These are phyloP conservation scores for Penicillium goetzii DNA, from an alignment of 495 filamentous ascomycete genomes.

Conservation along the genomic window DNA sequence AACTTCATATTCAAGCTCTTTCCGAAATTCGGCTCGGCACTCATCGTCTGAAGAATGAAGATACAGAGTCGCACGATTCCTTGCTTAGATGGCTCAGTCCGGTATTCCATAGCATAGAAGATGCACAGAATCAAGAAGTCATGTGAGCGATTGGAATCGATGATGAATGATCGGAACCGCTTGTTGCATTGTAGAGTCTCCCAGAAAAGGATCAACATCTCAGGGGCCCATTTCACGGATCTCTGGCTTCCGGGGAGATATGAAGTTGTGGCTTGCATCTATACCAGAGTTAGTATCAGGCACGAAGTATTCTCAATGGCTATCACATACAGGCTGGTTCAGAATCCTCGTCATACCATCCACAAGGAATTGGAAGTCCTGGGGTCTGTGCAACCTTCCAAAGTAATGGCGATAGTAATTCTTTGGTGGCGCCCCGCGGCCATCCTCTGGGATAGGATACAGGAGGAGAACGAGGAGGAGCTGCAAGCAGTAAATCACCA, in stretches of 20 bases:
- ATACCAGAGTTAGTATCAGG: slow-evolving; percentile 8
- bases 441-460: slow-evolving; percentile 86
- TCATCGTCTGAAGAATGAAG: slow-evolving; percentile 93
- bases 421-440: slow-evolving; percentile 65
- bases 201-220: slow-evolving; percentile 98
- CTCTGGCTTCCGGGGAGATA: slow-evolving; percentile 89
- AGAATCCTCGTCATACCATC: slow-evolving; percentile 94
- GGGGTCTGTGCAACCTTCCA: slow-evolving; percentile 85
- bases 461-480: slow-evolving; percentile 84
- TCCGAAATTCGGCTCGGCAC: slow-evolving; percentile 89
- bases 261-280: slow-evolving; percentile 82
- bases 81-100: slow-evolving; percentile 82
- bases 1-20: slow-evolving; percentile 88
- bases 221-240: slow-evolving; percentile 84
- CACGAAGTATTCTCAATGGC: background rate
- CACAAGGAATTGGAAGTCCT: slow-evolving; percentile 97
- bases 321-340: slow-evolving; percentile 73
- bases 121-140: slow-evolving; percentile 91
- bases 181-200: slow-evolving; percentile 97
- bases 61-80: slow-evolving; percentile 95
- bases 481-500: slow-evolving; percentile 91
- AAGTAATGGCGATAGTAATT: slow-evolving; percentile 94
- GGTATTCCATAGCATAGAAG: slow-evolving; percentile 90
- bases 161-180: slow-evolving; percentile 93
- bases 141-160: slow-evolving; percentile 90